These are phyloP conservation scores for Cystofilobasidium capitatum DNA, from an alignment of 768 basidiomycete genomes.

Conservation along the genomic window DNA sequence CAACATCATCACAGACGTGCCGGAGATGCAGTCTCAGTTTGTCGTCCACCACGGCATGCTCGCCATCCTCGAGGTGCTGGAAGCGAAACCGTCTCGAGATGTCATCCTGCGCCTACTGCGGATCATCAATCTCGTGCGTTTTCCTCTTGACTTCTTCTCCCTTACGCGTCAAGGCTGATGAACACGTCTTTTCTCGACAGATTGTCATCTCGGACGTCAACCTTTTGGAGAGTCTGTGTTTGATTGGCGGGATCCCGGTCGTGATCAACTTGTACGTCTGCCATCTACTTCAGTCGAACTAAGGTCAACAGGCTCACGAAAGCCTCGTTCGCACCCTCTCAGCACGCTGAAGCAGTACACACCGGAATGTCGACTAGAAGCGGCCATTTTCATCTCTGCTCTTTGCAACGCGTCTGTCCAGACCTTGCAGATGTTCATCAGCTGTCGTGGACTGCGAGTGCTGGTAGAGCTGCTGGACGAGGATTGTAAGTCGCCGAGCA, in stretches of 20 bases:
- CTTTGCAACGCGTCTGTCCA: constrained; percentile 86
- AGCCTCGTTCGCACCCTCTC: background rate
- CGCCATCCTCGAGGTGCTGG: constrained; percentile 84
- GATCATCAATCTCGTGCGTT: constrained; percentile 73
- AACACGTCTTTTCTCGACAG: constrained; percentile 30
- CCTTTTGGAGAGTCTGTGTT: constrained; percentile 86
- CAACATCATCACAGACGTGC: constrained; percentile 61
- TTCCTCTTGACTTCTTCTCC: background rate
- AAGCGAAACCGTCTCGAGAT: constrained; percentile 74
- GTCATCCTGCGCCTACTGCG: constrained; percentile 74
- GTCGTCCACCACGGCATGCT: constrained; percentile 91
- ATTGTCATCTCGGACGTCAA: constrained; percentile 59
- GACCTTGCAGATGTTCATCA: constrained; percentile 94
- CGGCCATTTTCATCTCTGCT: constrained; percentile 84
- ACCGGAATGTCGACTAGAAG: constrained; percentile 85
- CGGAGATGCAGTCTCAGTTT: constrained; percentile 78
- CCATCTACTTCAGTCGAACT: background rate
- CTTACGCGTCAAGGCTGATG: background rate
- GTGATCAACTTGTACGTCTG: constrained; percentile 61
- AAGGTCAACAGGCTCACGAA: too few species aligned
- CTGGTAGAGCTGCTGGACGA: constrained; percentile 94
- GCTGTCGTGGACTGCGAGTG: constrained; percentile 87
- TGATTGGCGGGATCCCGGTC: constrained; percentile 79
- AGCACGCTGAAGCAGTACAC: constrained; percentile 83
- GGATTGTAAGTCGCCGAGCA: constrained; percentile 51